A percentile compares a stretch with the other conserved stretches of the same genome.
Evolutionary conservation across 1,284 basidiomycete genomes (phyloP).

Genomic region (Chalciporus sp.): DNA sequence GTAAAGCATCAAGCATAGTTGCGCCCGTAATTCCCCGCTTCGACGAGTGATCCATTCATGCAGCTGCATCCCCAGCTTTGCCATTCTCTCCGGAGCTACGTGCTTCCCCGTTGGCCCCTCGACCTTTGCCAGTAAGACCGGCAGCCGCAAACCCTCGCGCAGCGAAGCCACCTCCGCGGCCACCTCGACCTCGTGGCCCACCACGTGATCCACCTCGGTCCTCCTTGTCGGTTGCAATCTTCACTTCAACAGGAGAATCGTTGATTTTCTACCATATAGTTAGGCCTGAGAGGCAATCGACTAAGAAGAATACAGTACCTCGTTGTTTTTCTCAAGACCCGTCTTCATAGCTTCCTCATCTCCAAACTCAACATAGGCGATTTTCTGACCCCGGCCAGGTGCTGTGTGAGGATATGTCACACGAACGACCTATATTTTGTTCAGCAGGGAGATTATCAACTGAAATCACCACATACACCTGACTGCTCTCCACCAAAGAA

Average conservation of each 20-base stretch:
- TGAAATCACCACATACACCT: constrained; percentile 48
- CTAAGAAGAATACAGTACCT: constrained; percentile 46
- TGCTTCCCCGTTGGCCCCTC: constrained; percentile 31
- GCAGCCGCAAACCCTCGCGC: constrained; percentile 68
- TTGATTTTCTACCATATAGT: constrained; percentile 59
- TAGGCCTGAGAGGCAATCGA: neutral
- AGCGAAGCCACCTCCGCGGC: constrained; percentile 55
- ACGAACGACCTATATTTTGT: constrained; percentile 59
- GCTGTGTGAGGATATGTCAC: constrained; percentile 61
- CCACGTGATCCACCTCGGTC: constrained; percentile 35
- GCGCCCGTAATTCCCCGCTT: constrained; percentile 24
- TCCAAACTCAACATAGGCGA: constrained; percentile 86
- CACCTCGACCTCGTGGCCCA: constrained; percentile 60
- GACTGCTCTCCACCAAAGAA: constrained; percentile 73
- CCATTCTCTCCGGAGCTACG: constrained; percentile 33
- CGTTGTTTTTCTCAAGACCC: constrained; percentile 70
- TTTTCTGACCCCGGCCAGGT: constrained; percentile 51
- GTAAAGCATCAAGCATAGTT: constrained; percentile 17
- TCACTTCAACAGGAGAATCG: constrained; percentile 63
- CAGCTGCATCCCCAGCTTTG: constrained; percentile 24
- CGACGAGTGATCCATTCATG: constrained; percentile 26
- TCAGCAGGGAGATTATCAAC: constrained; percentile 6
- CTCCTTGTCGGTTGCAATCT: constrained; percentile 69
- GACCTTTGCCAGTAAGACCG: constrained; percentile 56
- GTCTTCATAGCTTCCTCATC: constrained; percentile 82